Base-by-base conservation (phyloP, 495 filamentous ascomycete species). In the Aspergillus sparsus region DNA sequence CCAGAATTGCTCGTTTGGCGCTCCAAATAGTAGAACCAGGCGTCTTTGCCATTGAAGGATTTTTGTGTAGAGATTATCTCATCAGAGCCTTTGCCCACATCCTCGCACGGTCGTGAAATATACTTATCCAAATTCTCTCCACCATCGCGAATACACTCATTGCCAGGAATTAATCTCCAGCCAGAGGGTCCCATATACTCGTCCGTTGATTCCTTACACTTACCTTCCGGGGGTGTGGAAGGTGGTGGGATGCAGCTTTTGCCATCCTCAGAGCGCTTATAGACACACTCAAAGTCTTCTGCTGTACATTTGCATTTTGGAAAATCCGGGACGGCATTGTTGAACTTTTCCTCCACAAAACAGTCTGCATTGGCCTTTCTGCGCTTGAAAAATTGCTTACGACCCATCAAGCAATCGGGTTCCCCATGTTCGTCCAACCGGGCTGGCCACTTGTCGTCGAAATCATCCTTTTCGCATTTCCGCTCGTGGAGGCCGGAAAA, bases 221-320 rank as follows among this genome's bases (percentile, higher is more conserved):
- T 71, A 3, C 80, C 88, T 42, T 86, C 78, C 4, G 85, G 83
- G 5, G 77, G 66, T 5, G 64, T 61, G 53, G 84, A 56, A 7
- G 71, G 49, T 12, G 85, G 79, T 0, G 84, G 81, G 6, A 85
- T 71, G 67, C 94, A 98, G 44, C 77, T 74, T 45, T 84, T 82
- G 36, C 80, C 72, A 57, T 89, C 84, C n/a, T 87, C 82, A 45
- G 78, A 80, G 50, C 77, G 80, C 45, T 93, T 93, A 78, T 87
- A 95, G 68, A 97, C 91, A 71, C 94, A 98, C 72, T 98, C 94
- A 67, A 90, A 98, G 72, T 98, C 94, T 36, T 80, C 77, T 10
- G 86, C 82, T 0, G 85, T 85, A 76, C 94, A 98, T 18, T 89
- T 82, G 79, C 94, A 98, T 34, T 79, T 71, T 60, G 89, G 80